phyloP scores from a whole-genome alignment of 2,329 filamentous ascomycete genomes.

The Helicocarpus griseus region DNA sequence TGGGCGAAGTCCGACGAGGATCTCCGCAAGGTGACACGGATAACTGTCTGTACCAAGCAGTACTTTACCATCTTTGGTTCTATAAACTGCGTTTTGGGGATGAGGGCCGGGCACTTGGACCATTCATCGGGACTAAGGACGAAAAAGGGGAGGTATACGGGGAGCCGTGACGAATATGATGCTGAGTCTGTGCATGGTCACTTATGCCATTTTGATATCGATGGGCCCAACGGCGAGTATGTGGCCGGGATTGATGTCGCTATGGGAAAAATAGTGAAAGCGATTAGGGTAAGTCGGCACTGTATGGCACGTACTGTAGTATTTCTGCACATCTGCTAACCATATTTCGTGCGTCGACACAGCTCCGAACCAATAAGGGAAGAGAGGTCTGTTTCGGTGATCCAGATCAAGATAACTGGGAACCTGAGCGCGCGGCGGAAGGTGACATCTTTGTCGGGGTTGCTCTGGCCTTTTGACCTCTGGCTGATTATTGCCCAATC shows the following conservation, averaged over 20 bases:
- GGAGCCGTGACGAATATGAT: background rate
- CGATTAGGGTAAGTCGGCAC: background rate
- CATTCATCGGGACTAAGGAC: background rate
- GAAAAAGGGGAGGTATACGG: background rate
- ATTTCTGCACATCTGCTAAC: background rate
- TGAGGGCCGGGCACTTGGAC: background rate
- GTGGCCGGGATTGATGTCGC: background rate
- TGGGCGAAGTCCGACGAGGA: background rate
- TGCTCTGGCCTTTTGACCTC: background rate
- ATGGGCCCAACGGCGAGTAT: conserved; percentile 1
- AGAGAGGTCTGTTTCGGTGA: conserved; percentile 4
- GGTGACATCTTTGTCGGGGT: background rate
- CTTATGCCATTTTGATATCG: conserved; percentile 1
- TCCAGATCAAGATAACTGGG: background rate
- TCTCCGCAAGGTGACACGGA: background rate
- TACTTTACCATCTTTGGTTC: background rate
- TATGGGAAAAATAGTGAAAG: background rate
- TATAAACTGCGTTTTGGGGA: background rate
- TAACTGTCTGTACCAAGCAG: background rate
- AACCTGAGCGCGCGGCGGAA: background rate
- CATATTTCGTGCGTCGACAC: too few relatives aligned
- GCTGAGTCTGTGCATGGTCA: background rate
- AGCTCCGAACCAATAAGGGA: conserved; percentile 3
- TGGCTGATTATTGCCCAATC: background rate
- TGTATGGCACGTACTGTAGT: background rate